A percentile compares a stretch with the other conserved stretches of the same genome.
phyloP scores from a whole-genome alignment of 2,329 filamentous ascomycete species.

The Lasiodiplodia sp. region DNA sequence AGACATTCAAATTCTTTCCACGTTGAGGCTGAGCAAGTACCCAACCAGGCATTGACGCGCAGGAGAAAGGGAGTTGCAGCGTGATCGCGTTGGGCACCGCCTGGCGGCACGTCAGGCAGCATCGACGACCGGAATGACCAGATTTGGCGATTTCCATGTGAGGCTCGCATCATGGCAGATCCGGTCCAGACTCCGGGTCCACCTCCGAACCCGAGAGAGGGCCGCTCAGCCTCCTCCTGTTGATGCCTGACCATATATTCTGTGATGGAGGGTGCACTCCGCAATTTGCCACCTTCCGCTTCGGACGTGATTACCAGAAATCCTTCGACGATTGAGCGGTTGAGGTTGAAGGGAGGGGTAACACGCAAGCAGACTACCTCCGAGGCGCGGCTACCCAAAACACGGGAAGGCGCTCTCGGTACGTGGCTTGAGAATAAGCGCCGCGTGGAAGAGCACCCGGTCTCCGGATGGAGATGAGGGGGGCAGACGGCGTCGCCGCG shows the following conservation, averaged over 20 bases:
- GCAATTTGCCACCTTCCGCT: neutral
- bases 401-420: neutral
- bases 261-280: neutral
- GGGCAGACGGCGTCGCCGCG: neutral
- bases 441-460: constrained; percentile 2
- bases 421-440: neutral
- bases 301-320: neutral
- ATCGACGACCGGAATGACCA: neutral
- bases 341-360: neutral
- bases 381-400: neutral
- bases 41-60: neutral
- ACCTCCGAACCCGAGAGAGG: neutral
- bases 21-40: too few species aligned
- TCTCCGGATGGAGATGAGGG: neutral
- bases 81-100: neutral
- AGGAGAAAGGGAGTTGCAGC: neutral
- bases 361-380: neutral
- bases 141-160: neutral
- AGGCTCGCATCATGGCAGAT: neutral
- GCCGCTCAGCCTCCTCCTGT: neutral
- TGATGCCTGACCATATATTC: neutral
- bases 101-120: constrained; percentile 14
- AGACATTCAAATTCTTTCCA: neutral
- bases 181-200: neutral
- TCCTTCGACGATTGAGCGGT: neutral